A percentile compares a stretch with the other conserved stretches of the same genome.
These are phyloP conservation scores for Ramaria rubella DNA, from an alignment of 768 basidiomycete species.

Conservation along the genomic window DNA sequence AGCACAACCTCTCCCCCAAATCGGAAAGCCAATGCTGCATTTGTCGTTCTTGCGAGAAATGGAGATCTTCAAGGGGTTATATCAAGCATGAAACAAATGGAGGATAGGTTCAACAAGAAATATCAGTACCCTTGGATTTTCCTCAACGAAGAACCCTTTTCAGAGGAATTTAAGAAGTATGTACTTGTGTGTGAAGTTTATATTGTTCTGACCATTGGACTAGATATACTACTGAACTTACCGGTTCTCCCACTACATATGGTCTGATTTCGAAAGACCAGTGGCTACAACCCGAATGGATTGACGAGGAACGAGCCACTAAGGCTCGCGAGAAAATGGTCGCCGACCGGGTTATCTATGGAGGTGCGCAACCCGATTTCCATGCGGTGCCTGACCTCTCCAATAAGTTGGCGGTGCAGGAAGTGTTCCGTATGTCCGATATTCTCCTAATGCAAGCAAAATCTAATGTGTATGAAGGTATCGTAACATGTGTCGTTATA, in stretches of 20 bases:
- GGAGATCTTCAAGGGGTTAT: constrained; percentile 53
- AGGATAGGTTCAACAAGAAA: constrained; percentile 79
- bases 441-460: neutral
- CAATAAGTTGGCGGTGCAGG: constrained; percentile 1
- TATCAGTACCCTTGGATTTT: constrained; percentile 85
- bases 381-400: neutral
- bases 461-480: constrained; percentile 28
- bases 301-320: constrained; percentile 59
- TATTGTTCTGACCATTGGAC: constrained; percentile 13
- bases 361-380: constrained; percentile 35
- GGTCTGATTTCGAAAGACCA: constrained; percentile 53
- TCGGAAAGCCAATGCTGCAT: constrained; percentile 50
- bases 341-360: constrained; percentile 53
- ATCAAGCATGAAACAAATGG: constrained; percentile 65
- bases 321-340: constrained; percentile 48
- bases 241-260: constrained; percentile 51
- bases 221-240: constrained; percentile 36
- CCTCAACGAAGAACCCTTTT: constrained; percentile 79
- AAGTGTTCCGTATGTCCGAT: constrained; percentile 2
- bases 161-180: constrained; percentile 64
- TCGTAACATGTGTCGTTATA: constrained; percentile 74
- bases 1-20: constrained; percentile 16
- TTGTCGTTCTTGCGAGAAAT: constrained; percentile 65
- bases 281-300: constrained; percentile 69
- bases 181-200: constrained; percentile 24